These are phyloP conservation scores for Solanum tarijense DNA, from an alignment of 257 asterid genomes.

Conservation along the genomic window DNA sequence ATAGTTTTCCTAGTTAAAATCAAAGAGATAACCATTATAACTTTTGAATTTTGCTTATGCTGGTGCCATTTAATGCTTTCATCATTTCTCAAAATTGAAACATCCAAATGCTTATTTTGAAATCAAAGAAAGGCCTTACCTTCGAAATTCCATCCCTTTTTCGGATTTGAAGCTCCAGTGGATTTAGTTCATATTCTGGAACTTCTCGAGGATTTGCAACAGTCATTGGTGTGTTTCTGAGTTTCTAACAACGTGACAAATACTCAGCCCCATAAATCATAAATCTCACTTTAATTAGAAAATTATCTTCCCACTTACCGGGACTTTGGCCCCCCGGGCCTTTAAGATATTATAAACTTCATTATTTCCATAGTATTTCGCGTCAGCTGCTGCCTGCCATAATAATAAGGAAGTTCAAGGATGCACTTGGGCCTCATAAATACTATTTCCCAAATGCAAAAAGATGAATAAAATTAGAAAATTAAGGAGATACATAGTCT, in stretches of 20 bases:
- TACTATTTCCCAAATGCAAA: background rate
- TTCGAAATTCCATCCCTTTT: constrained; percentile 85
- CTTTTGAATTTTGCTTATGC: background rate
- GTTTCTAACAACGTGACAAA: constrained; percentile 53
- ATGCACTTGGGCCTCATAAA: background rate
- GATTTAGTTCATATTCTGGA: constrained; percentile 97
- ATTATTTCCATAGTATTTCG: constrained; percentile 79
- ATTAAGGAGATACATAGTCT: background rate
- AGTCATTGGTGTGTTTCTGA: constrained; percentile 91
- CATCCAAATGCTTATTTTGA: background rate
- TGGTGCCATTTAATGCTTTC: background rate
- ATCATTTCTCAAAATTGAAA: background rate
- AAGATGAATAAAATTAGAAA: background rate
- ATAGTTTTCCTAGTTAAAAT: background rate
- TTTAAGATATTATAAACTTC: constrained; percentile 75
- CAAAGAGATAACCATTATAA: background rate
- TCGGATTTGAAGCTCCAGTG: constrained; percentile 82
- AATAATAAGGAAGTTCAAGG: background rate
- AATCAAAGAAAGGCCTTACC: constrained; percentile 31
- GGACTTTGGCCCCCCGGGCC: constrained; percentile 91
- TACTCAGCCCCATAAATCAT: constrained; percentile 12
- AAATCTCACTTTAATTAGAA: background rate
- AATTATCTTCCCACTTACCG: constrained; percentile 35
- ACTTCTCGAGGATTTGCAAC: constrained; percentile 95
- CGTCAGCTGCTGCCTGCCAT: constrained; percentile 94